Evolutionary conservation across 305 asterid genomes (phyloP).

Genomic region (Lippia alba): DNA sequence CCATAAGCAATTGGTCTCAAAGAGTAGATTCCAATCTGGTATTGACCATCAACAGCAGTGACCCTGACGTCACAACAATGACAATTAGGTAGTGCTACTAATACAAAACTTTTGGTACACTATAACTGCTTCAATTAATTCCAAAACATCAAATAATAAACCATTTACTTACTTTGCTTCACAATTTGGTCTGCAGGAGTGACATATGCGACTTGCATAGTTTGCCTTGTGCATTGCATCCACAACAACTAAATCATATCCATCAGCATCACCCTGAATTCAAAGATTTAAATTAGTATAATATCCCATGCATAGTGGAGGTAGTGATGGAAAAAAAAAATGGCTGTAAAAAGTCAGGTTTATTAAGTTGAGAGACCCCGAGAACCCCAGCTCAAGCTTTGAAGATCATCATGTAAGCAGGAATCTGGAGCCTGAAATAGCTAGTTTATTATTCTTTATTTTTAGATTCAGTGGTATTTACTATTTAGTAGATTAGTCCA

Average conservation of each 20-base stretch:
- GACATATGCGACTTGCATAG: slow-evolving; percentile 99
- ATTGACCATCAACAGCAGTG: slow-evolving; percentile 98
- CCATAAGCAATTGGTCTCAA: slow-evolving; percentile 94
- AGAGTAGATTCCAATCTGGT: slow-evolving; percentile 95
- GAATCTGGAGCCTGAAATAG: slow-evolving; percentile 9
- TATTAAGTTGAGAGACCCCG: slow-evolving; percentile 4
- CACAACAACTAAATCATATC: slow-evolving; percentile 95
- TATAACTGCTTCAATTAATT: not conserved
- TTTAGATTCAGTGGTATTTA: not conserved
- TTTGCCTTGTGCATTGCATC: slow-evolving; percentile 99
- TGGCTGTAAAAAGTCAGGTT: not conserved
- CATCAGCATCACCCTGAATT: slow-evolving; percentile 99
- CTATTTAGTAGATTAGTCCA: not conserved
- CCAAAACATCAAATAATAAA: slow-evolving; percentile 24
- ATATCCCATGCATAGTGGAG: slow-evolving; percentile 15
- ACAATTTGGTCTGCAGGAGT: slow-evolving; percentile 97
- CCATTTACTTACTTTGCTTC: slow-evolving; percentile 88
- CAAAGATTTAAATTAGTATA: slow-evolving; percentile 28
- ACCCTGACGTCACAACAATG: slow-evolving; percentile 64
- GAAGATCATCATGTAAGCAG: not conserved
- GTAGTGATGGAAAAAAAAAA: slow-evolving; percentile 19
- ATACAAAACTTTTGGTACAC: not conserved
- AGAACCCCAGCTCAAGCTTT: slow-evolving; percentile 8
- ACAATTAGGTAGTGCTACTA: slow-evolving; percentile 27
- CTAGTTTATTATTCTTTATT: not conserved